phyloP scores from a whole-genome alignment of 2,329 filamentous ascomycete genomes.

The Hypoxylon sp. region DNA sequence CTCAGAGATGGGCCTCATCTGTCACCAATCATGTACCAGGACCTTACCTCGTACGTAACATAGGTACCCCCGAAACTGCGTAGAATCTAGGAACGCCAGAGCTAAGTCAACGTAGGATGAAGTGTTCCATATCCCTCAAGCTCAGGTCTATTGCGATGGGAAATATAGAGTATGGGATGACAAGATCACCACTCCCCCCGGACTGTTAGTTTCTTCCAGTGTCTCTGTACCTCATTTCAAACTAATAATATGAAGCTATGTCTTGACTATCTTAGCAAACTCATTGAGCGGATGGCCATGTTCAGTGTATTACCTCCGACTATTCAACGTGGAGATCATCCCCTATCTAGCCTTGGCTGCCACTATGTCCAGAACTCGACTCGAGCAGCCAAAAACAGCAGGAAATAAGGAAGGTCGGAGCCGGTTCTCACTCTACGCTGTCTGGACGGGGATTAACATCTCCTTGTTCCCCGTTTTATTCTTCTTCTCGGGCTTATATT shows the following conservation, averaged over 20 bases:
- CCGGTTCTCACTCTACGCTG: constrained; percentile 57
- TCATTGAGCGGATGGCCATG: constrained; percentile 54
- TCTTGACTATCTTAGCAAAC: constrained; percentile 59
- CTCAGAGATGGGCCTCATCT: constrained; percentile 56
- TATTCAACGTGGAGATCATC: constrained; percentile 62
- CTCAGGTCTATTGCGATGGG: constrained; percentile 85
- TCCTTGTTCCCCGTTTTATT: constrained; percentile 89
- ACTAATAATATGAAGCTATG: constrained; percentile 44
- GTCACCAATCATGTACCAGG: constrained; percentile 61
- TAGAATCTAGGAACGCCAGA: background rate
- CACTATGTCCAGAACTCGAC: constrained; percentile 64
- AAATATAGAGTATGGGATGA: constrained; percentile 88
- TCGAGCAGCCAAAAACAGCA: constrained; percentile 49
- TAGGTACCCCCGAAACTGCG: background rate
- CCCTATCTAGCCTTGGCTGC: constrained; percentile 61
- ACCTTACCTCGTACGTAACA: constrained; percentile 64
- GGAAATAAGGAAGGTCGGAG: constrained; percentile 14
- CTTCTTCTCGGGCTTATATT: constrained; percentile 96
- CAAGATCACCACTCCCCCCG: constrained; percentile 96
- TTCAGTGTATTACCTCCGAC: constrained; percentile 60
- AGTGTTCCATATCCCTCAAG: constrained; percentile 90
- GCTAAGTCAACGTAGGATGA: constrained; percentile 73
- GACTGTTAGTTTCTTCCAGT: constrained; percentile 68
- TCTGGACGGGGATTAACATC: constrained; percentile 81
- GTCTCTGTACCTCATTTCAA: constrained; percentile 43